Evolutionary conservation across 768 basidiomycete genomes (phyloP).

Genomic region (Hydnomerulius pinastri): DNA sequence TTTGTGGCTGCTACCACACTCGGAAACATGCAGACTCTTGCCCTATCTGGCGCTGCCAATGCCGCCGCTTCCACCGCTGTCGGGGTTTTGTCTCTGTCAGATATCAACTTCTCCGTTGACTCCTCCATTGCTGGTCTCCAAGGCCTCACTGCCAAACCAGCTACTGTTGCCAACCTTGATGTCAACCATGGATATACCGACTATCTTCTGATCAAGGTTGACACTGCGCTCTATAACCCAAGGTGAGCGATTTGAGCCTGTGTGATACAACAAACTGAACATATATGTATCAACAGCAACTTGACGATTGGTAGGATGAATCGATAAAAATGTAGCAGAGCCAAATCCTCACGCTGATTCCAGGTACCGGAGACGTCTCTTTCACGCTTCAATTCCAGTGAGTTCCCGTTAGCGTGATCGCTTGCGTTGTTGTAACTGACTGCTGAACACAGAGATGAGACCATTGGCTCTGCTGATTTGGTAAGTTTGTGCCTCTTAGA

Average conservation of each 20-base stretch:
- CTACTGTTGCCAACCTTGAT: constrained; percentile 57
- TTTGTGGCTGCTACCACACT: constrained; percentile 65
- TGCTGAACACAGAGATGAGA: constrained; percentile 42
- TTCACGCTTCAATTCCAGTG: constrained; percentile 61
- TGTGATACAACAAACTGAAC: constrained; percentile 3
- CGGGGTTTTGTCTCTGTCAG: constrained; percentile 57
- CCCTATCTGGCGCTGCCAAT: constrained; percentile 54
- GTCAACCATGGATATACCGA: constrained; percentile 68
- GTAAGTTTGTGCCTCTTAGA: constrained; percentile 36
- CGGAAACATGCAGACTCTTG: constrained; percentile 45
- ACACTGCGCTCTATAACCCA: constrained; percentile 64
- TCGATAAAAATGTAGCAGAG: not conserved
- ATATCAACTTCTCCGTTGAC: constrained; percentile 60
- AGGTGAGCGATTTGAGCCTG: constrained; percentile 39
- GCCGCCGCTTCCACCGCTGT: constrained; percentile 66
- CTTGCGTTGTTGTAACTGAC: constrained; percentile 1
- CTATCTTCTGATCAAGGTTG: constrained; percentile 67
- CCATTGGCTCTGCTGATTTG: constrained; percentile 60
- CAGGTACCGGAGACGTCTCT: constrained; percentile 62
- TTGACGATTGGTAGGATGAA: constrained; percentile 36
- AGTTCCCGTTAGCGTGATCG: constrained; percentile 18
- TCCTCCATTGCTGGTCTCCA: constrained; percentile 63
- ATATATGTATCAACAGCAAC: constrained; percentile 25
- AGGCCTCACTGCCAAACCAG: constrained; percentile 60
- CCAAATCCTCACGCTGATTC: constrained; percentile 42